phyloP scores from a whole-genome alignment of 768 basidiomycete species.

The Lactifluus rugatus region DNA sequence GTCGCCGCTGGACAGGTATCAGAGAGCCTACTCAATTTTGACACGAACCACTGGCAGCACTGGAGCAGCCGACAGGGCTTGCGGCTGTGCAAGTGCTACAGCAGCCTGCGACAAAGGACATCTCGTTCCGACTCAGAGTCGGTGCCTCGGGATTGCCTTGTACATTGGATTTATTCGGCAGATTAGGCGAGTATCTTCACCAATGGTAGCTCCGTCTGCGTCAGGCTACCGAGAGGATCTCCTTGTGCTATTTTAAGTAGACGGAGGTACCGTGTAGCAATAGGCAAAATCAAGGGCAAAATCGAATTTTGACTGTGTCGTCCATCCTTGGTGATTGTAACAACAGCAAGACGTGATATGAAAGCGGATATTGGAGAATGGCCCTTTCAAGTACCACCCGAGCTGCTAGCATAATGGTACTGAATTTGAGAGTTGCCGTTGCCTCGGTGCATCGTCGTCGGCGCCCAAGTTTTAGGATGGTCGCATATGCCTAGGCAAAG shows the following conservation, averaged over 20 bases:
- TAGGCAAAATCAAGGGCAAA: conserved; percentile 2
- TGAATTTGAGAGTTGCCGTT: too few relatives aligned
- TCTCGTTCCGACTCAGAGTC: conserved; percentile 46
- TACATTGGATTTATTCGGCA: conserved; percentile 15
- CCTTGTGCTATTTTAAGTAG: conserved; percentile 6
- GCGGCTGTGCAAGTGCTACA: conserved; percentile 69
- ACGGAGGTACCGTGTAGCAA: conserved; percentile 11
- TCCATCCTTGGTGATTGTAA: too few relatives aligned
- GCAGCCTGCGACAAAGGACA: conserved; percentile 60
- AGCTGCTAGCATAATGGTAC: too few relatives aligned
- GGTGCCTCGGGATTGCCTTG: too few relatives aligned
- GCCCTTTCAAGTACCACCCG: too few relatives aligned
- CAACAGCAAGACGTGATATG: too few relatives aligned
- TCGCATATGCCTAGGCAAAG: too few relatives aligned
- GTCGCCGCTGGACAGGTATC: conserved; percentile 87
- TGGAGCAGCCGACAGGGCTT: conserved; percentile 62
- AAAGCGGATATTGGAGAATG: too few relatives aligned
- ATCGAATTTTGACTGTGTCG: neutral
- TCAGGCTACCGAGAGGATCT: conserved; percentile 12
- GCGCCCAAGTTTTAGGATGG: too few relatives aligned
- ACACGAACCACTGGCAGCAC: conserved; percentile 50
- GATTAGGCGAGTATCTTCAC: conserved; percentile 11
- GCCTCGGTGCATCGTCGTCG: too few relatives aligned
- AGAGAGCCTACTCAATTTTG: conserved; percentile 93
- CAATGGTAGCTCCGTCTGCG: conserved; percentile 9